phyloP scores from a whole-genome alignment of 305 asterid species.

The Striga hermonthica region DNA sequence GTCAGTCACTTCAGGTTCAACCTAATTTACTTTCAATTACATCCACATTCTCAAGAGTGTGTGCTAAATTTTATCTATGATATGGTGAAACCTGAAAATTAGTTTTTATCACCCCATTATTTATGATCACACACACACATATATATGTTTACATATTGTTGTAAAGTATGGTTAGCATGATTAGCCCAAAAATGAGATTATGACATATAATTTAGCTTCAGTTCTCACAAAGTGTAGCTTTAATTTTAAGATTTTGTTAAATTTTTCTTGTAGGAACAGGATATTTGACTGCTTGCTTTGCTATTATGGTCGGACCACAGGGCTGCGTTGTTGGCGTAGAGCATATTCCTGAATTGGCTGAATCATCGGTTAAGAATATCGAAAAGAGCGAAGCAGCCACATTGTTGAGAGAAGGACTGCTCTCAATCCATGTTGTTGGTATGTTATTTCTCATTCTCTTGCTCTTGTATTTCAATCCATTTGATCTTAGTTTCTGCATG shows the following conservation, averaged over 20 bases:
- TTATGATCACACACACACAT: too few species aligned
- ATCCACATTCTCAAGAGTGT: too few species aligned
- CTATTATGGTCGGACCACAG: conserved; percentile 84
- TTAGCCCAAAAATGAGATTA: background rate
- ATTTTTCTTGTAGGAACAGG: conserved; percentile 66
- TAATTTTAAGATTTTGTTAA: conserved; percentile 25
- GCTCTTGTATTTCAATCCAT: conserved; percentile 1
- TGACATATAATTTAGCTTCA: conserved; percentile 5
- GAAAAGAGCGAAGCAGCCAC: conserved; percentile 77
- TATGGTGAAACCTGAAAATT: background rate
- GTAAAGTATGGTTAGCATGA: background rate
- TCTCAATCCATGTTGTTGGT: conserved; percentile 73
- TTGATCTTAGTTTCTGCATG: background rate
- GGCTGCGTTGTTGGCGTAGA: conserved; percentile 85
- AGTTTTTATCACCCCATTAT: too few species aligned
- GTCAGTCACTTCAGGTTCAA: background rate
- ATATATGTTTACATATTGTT: background rate
- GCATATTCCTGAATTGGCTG: conserved; percentile 87
- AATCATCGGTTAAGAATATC: conserved; percentile 56
- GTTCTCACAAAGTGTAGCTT: conserved; percentile 15
- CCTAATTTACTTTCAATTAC: background rate
- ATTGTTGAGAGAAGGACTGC: conserved; percentile 63
- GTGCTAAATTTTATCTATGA: background rate
- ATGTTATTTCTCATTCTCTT: conserved; percentile 29
- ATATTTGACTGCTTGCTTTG: conserved; percentile 88